Evolutionary conservation across 306 rosid genomes (phyloP).

Genomic region (Vigna trinervia): DNA sequence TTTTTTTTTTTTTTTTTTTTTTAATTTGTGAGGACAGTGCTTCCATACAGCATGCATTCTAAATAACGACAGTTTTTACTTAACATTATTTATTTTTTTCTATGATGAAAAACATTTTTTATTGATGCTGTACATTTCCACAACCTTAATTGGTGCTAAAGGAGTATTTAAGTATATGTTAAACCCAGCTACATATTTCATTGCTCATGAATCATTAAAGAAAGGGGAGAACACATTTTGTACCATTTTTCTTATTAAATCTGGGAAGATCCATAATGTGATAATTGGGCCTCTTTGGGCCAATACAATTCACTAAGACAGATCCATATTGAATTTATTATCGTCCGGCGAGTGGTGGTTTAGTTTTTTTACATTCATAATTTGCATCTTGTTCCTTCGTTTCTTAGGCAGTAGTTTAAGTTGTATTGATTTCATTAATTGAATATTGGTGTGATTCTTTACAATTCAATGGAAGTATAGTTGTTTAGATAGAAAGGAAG

Average conservation of each 20-base stretch:
- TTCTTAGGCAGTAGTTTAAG: too few relatives aligned
- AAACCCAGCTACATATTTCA: neutral
- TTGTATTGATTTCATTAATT: too few relatives aligned
- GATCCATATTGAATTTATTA: conserved; percentile 48
- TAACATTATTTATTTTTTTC: too few relatives aligned
- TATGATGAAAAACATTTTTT: too few relatives aligned
- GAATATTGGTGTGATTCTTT: too few relatives aligned
- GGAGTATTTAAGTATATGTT: too few relatives aligned
- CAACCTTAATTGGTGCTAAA: neutral
- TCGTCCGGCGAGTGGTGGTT: conserved; percentile 55
- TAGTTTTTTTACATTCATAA: neutral
- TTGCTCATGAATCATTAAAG: neutral
- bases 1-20: too few relatives aligned
- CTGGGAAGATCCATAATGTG: conserved; percentile 44
- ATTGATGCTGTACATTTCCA: neutral
- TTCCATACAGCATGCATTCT: too few relatives aligned
- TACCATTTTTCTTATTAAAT: conserved; percentile 39
- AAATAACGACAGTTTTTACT: too few relatives aligned
- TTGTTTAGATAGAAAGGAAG: too few relatives aligned
- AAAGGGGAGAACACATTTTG: conserved; percentile 37
- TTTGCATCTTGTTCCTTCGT: neutral
- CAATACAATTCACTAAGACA: conserved; percentile 35
- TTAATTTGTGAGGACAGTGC: too few relatives aligned
- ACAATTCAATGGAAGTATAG: too few relatives aligned
- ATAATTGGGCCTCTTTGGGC: conserved; percentile 46